Evolutionary conservation across 2,329 filamentous ascomycete genomes (phyloP).

Genomic region (Arthroderma sp.): DNA sequence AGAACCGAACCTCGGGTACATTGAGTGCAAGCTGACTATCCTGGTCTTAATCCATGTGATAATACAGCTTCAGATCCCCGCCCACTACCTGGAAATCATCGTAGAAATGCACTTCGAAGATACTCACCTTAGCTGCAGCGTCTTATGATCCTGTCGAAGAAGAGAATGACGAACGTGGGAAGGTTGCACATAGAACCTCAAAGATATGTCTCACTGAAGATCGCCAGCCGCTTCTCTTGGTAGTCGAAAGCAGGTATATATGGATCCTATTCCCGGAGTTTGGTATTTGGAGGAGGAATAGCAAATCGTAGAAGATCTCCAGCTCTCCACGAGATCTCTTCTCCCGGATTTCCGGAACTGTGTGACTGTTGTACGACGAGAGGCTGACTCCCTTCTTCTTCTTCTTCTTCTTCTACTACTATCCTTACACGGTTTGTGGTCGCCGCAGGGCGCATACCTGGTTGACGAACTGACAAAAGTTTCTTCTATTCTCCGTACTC

Average conservation of each 20-base stretch:
- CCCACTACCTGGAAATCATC: background rate
- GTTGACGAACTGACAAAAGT: too few species aligned
- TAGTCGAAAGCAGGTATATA: too few species aligned
- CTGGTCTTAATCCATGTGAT: background rate
- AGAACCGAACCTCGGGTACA: background rate
- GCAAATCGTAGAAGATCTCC: too few species aligned
- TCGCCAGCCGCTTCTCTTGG: too few species aligned
- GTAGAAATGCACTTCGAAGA: background rate
- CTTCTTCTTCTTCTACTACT: too few species aligned
- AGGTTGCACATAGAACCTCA: too few species aligned
- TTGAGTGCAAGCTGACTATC: background rate
- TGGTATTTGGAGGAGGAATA: background rate
- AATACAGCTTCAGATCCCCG: background rate
- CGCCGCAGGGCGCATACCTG: too few species aligned
- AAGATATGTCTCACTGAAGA: too few species aligned
- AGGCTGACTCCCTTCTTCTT: background rate
- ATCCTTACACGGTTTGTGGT: too few species aligned
- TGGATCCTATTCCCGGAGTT: background rate
- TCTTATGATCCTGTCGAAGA: too few species aligned
- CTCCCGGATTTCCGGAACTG: background rate
- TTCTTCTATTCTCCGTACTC: too few species aligned
- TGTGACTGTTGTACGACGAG: background rate
- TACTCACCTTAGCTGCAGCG: background rate
- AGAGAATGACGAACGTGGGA: too few species aligned
- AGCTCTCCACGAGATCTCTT: background rate